Evolutionary conservation across 768 basidiomycete species (phyloP).

Genomic region (Leccinum obscurum): DNA sequence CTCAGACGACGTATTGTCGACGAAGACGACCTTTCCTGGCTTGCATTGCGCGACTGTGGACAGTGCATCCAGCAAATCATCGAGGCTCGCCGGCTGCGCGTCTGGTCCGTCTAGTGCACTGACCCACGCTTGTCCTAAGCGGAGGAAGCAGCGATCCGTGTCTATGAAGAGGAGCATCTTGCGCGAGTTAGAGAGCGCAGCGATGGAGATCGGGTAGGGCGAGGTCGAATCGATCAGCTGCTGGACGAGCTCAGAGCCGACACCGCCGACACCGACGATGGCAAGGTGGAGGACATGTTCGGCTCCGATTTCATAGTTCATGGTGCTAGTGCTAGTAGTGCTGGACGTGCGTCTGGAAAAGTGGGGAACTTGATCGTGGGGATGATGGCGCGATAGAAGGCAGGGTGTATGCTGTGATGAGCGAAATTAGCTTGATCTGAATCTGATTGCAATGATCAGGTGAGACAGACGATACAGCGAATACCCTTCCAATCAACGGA

Average conservation of each 20-base stretch:
- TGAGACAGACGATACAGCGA: constrained; percentile 6
- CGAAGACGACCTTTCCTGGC: constrained; percentile 59
- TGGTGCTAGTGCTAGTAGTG: background rate
- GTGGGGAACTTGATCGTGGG: constrained; percentile 1
- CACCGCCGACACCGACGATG: constrained; percentile 89
- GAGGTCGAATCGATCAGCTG: constrained; percentile 64
- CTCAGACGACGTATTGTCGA: constrained; percentile 93
- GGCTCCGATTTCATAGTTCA: constrained; percentile 14
- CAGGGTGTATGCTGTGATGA: background rate
- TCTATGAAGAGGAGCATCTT: constrained; percentile 54
- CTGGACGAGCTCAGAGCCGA: constrained; percentile 82
- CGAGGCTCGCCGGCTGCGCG: constrained; percentile 39
- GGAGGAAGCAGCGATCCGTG: background rate
- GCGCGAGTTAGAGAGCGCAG: constrained; percentile 70
- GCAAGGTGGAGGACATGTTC: constrained; percentile 55
- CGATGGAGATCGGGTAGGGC: constrained; percentile 60
- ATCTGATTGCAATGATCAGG: constrained; percentile 18
- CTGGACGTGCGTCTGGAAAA: constrained; percentile 3
- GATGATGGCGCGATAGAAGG: background rate
- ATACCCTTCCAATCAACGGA: background rate
- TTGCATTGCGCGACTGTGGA: constrained; percentile 44
- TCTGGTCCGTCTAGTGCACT: constrained; percentile 45
- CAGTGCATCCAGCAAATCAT: constrained; percentile 43
- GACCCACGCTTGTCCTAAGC: constrained; percentile 33
- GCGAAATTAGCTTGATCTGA: background rate